phyloP scores from a whole-genome alignment of 176 grass and related monocot species.

The Oryza glaberrima region DNA sequence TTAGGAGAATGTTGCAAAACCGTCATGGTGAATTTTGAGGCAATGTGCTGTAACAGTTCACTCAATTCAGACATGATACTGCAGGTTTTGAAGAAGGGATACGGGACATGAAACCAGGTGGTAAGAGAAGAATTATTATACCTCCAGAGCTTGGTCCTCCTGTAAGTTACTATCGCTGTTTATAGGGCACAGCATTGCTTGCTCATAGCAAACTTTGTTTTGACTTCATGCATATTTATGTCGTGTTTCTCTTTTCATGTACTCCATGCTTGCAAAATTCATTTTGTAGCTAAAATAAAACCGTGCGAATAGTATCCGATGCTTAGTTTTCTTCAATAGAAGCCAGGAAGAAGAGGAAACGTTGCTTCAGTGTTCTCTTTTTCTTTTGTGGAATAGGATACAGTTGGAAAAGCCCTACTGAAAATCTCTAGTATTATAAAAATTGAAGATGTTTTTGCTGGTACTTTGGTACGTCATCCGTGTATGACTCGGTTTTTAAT shows the following conservation, averaged over 20 bases:
- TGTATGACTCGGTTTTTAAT: no score
- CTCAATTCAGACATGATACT: conserved; percentile 48
- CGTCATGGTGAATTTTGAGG: neutral
- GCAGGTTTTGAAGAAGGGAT: conserved; percentile 99
- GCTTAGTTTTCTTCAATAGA: conserved; percentile 25
- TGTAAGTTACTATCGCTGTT: conserved; percentile 54
- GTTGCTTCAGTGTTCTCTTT: neutral
- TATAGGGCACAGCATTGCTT: neutral
- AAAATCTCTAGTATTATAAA: neutral
- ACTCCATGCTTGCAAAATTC: neutral
- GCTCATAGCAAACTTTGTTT: conserved; percentile 21
- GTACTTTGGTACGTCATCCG: no score
- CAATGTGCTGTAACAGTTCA: conserved; percentile 3
- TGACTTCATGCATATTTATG: conserved; percentile 14
- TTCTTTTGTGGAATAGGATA: neutral
- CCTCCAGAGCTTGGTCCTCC: conserved; percentile 98
- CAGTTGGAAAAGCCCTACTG: neutral
- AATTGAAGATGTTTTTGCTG: no score
- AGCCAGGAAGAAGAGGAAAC: neutral
- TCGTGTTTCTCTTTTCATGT: conserved; percentile 7
- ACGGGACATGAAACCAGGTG: conserved; percentile 91
- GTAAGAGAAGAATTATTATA: conserved; percentile 93
- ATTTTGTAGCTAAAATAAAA: neutral
- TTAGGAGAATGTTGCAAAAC: conserved; percentile 11
- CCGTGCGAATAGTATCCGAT: neutral